phyloP scores from a whole-genome alignment of 1,139 yeast species.

The Geotrichum citri-aurantii region DNA sequence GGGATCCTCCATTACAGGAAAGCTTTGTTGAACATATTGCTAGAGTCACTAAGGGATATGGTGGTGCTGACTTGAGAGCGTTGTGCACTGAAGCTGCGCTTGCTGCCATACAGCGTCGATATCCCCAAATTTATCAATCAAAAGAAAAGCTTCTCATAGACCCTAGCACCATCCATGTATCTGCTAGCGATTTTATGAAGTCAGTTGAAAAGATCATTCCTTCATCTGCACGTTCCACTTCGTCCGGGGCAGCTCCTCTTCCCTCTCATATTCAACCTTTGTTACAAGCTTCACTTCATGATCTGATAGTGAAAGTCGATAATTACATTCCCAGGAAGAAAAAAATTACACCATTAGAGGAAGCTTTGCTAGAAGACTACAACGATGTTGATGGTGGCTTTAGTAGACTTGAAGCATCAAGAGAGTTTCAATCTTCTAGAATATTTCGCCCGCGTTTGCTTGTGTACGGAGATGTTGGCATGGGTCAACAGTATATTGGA shows the following conservation, averaged over 20 bases:
- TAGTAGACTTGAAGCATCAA: slow-evolving; percentile 54
- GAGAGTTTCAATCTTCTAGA: slow-evolving; percentile 53
- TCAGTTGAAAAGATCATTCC: slow-evolving; percentile 88
- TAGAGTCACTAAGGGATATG: slow-evolving; percentile 84
- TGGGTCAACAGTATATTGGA: slow-evolving; percentile 84
- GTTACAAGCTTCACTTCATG: slow-evolving; percentile 45
- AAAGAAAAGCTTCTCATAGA: slow-evolving; percentile 69
- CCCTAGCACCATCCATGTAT: slow-evolving; percentile 64
- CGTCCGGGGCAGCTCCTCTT: slow-evolving; percentile 64
- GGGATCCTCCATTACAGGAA: slow-evolving; percentile 68
- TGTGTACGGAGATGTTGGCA: slow-evolving; percentile 69
- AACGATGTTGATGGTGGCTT: slow-evolving; percentile 63
- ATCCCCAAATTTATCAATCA: slow-evolving; percentile 86
- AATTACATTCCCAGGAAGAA: slow-evolving; percentile 59
- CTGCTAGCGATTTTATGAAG: slow-evolving; percentile 80
- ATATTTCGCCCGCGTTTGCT: slow-evolving; percentile 78
- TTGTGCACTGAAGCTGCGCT: slow-evolving; percentile 94
- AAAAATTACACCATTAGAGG: slow-evolving; percentile 57
- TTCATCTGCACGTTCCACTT: slow-evolving; percentile 80
- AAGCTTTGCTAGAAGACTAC: slow-evolving; percentile 60
- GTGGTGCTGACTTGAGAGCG: slow-evolving; percentile 96
- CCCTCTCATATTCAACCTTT: slow-evolving; percentile 69
- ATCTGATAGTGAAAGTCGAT: slow-evolving; percentile 47
- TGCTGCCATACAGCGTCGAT: slow-evolving; percentile 81
- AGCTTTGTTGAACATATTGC: slow-evolving; percentile 65